Percentiles rank a stretch among this genome's conserved stretches.
Evolutionary conservation across 306 rosid species (phyloP).

Genomic region (Sicyos baderoa): DNA sequence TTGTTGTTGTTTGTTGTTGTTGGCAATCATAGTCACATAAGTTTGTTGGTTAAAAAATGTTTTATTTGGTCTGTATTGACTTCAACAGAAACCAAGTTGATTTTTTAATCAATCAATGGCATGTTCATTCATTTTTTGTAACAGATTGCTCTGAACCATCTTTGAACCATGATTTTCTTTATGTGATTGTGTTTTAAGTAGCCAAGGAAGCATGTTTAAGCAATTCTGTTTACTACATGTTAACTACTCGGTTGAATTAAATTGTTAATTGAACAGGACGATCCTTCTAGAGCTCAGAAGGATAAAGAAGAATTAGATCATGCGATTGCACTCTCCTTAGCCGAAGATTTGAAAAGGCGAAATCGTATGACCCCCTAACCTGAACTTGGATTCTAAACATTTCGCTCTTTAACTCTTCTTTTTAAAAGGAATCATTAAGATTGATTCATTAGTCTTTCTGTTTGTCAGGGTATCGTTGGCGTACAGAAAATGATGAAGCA

Average conservation of each 20-base stretch:
- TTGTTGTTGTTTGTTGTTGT: no score
- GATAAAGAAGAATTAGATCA: slow-evolving; percentile 70
- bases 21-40: neutral
- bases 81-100: neutral
- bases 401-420: neutral
- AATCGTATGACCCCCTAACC: slow-evolving; percentile 26
- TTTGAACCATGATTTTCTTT: neutral
- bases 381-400: neutral
- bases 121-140: neutral
- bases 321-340: slow-evolving; percentile 57
- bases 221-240: neutral
- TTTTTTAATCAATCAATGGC: neutral
- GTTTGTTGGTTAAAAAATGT: neutral
- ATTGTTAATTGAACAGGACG: slow-evolving; percentile 45
- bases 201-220: slow-evolving; percentile 8
- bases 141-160: neutral
- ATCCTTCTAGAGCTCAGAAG: slow-evolving; percentile 54
- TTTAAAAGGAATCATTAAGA: slow-evolving; percentile 1
- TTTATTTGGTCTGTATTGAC: slow-evolving; percentile 6
- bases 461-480: slow-evolving; percentile 45
- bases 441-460: slow-evolving; percentile 17
- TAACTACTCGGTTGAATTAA: neutral
- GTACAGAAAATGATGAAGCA: slow-evolving; percentile 40
- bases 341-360: slow-evolving; percentile 61
- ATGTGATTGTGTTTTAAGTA: neutral